phyloP scores from a whole-genome alignment of 2,329 filamentous ascomycete species.

The Cladobotryum mycophilum region DNA sequence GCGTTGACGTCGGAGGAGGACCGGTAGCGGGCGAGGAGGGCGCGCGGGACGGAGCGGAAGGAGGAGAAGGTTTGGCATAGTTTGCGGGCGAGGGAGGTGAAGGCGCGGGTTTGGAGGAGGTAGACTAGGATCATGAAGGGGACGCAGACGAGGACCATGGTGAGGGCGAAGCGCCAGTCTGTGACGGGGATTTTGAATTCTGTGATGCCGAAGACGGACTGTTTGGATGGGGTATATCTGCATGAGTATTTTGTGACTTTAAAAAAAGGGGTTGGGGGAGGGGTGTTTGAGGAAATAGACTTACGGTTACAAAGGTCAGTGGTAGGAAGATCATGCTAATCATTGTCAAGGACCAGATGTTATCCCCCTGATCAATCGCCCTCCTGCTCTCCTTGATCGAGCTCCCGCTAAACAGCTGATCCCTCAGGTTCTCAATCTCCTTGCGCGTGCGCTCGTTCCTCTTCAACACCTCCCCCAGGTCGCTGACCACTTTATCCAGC shows the following conservation, averaged over 20 bases:
- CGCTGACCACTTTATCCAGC: slow-evolving; percentile 45
- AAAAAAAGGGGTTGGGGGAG: neutral
- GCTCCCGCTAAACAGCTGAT: slow-evolving; percentile 59
- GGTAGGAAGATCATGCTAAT: slow-evolving; percentile 57
- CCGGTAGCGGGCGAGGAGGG: neutral
- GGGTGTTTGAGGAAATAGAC: slow-evolving; percentile 11
- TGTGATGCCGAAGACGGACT: slow-evolving; percentile 50
- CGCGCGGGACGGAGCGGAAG: neutral
- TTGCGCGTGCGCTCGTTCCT: slow-evolving; percentile 48
- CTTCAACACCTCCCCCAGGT: slow-evolving; percentile 40
- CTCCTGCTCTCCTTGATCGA: slow-evolving; percentile 54
- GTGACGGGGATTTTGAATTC: slow-evolving; percentile 35
- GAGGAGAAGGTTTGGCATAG: neutral
- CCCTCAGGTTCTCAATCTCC: slow-evolving; percentile 50
- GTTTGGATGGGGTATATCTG: neutral
- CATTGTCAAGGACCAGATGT: slow-evolving; percentile 54
- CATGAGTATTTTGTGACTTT: neutral
- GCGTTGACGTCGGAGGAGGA: neutral
- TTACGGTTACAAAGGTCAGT: slow-evolving; percentile 52
- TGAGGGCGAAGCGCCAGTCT: slow-evolving; percentile 43
- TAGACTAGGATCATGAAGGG: slow-evolving; percentile 44
- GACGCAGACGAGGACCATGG: slow-evolving; percentile 59
- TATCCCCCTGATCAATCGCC: slow-evolving; percentile 58
- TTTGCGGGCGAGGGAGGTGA: slow-evolving; percentile 23
- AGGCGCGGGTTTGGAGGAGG: slow-evolving; percentile 37